These are phyloP conservation scores for Castanea sativa DNA, from an alignment of 306 rosid genomes.

Conservation along the genomic window DNA sequence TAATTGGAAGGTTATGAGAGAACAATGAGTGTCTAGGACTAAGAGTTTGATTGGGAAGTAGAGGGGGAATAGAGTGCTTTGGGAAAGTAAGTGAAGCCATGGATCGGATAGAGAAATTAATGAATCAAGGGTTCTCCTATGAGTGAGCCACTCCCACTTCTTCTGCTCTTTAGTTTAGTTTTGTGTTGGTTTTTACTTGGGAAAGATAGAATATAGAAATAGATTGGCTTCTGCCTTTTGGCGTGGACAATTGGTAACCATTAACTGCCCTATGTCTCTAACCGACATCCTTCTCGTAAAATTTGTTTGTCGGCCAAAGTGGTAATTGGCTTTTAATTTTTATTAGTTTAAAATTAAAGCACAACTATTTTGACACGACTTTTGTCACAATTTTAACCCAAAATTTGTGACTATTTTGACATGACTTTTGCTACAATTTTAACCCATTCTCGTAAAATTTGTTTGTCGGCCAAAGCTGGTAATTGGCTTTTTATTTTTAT, in stretches of 20 bases:
- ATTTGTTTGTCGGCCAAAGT: too few relatives aligned
- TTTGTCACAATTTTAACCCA: too few relatives aligned
- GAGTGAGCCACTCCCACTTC: not conserved
- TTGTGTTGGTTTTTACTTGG: not conserved
- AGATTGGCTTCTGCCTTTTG: constrained; percentile 27
- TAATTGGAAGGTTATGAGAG: constrained; percentile 31
- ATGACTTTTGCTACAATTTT: too few relatives aligned
- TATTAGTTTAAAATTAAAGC: too few relatives aligned
- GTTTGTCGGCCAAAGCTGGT: too few relatives aligned
- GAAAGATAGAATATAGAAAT: constrained; percentile 11
- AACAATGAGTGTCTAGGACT: constrained; percentile 37
- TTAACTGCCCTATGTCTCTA: not conserved
- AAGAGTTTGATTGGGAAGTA: constrained; percentile 42
- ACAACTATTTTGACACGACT: too few relatives aligned
- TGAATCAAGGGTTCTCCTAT: not conserved
- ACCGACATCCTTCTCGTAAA: too few relatives aligned
- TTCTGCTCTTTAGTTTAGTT: not conserved
- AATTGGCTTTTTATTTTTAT: too few relatives aligned
- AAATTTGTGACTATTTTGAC: too few relatives aligned
- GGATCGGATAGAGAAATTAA: constrained; percentile 3
- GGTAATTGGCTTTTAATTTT: too few relatives aligned
- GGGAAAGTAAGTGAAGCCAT: constrained; percentile 67
- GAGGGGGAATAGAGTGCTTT: constrained; percentile 41
- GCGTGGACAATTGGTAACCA: constrained; percentile 66
- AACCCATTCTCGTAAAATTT: too few relatives aligned